These are phyloP conservation scores for Pestalotiopsis sp. DNA, from an alignment of 2,329 filamentous ascomycete genomes.

Conservation along the genomic window DNA sequence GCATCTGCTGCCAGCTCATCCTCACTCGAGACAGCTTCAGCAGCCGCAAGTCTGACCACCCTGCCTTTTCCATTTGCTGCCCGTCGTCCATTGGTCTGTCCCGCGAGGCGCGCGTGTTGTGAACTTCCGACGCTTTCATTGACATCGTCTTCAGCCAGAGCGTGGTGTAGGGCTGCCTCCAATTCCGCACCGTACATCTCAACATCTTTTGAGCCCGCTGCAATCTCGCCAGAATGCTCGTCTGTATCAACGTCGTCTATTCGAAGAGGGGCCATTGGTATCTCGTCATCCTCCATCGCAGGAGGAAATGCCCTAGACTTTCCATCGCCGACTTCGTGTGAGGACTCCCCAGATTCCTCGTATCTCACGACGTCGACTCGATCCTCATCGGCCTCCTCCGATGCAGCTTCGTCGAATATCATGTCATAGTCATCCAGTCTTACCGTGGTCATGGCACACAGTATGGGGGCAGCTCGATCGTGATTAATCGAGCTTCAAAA, in stretches of 20 bases:
- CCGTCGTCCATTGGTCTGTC: not conserved
- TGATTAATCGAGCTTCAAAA: not conserved
- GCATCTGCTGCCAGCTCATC: not conserved
- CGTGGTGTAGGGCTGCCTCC: not conserved
- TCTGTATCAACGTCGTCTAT: not conserved
- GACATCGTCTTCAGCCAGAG: not conserved
- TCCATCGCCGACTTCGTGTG: not conserved
- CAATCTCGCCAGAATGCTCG: not conserved
- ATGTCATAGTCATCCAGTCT: conserved; percentile 6
- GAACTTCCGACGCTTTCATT: not conserved
- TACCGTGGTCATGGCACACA: conserved; percentile 1
- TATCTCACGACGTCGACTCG: not conserved
- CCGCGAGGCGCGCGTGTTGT: not conserved
- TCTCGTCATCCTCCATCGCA: not conserved
- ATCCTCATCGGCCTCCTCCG: not conserved
- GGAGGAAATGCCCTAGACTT: not conserved
- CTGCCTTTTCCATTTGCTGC: not conserved
- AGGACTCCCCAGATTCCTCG: not conserved
- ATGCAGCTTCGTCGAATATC: not conserved
- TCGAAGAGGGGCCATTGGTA: not conserved
- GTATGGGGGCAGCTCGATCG: not conserved
- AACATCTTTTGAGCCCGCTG: not conserved
- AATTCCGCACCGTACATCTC: not conserved
- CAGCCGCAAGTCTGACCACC: not conserved
- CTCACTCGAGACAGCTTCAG: not conserved